Evolutionary conservation across 495 filamentous ascomycete genomes (phyloP).

Genomic region (Cryomyces minteri): DNA sequence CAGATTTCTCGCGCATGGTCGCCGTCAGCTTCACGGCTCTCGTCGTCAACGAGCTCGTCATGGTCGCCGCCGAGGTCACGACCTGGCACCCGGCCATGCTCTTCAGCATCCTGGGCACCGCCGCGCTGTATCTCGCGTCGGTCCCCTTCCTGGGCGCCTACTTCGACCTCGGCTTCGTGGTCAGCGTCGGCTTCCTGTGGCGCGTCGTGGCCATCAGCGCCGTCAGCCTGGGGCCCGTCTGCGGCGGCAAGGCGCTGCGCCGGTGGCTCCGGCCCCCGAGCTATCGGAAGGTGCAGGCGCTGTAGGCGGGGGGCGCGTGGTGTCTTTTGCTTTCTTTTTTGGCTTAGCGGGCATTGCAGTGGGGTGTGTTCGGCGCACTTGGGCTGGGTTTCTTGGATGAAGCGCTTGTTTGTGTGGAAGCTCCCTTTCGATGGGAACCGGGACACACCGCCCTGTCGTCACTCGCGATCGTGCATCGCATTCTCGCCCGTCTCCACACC

Average conservation of each 20-base stretch:
- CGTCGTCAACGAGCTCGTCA: slow-evolving; percentile 84
- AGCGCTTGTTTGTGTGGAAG: too few species aligned
- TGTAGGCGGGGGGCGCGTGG: slow-evolving; percentile 17
- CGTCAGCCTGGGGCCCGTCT: slow-evolving; percentile 71
- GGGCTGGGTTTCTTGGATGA: too few species aligned
- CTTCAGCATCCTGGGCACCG: slow-evolving; percentile 61
- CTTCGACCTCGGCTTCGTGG: slow-evolving; percentile 70
- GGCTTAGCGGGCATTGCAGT: too few species aligned
- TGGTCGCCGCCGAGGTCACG: slow-evolving; percentile 91
- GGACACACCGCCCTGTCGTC: too few species aligned
- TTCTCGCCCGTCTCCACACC: too few species aligned
- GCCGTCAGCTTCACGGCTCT: slow-evolving; percentile 83
- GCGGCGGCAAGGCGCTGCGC: slow-evolving; percentile 63
- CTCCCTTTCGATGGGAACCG: too few species aligned
- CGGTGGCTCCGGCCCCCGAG: slow-evolving; percentile 79
- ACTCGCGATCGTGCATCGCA: too few species aligned
- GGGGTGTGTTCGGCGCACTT: too few species aligned
- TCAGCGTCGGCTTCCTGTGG: slow-evolving; percentile 74
- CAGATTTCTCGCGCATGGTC: slow-evolving; percentile 41
- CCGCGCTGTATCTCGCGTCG: slow-evolving; percentile 56
- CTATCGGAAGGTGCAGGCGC: slow-evolving; percentile 80
- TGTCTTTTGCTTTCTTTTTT: slow-evolving; percentile 12
- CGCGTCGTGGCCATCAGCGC: slow-evolving; percentile 60
- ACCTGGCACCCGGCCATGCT: slow-evolving; percentile 98
- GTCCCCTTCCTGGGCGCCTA: slow-evolving; percentile 80